Evolutionary conservation across 441 rosid genomes (phyloP).

Genomic region (Codiaeum variegatum): DNA sequence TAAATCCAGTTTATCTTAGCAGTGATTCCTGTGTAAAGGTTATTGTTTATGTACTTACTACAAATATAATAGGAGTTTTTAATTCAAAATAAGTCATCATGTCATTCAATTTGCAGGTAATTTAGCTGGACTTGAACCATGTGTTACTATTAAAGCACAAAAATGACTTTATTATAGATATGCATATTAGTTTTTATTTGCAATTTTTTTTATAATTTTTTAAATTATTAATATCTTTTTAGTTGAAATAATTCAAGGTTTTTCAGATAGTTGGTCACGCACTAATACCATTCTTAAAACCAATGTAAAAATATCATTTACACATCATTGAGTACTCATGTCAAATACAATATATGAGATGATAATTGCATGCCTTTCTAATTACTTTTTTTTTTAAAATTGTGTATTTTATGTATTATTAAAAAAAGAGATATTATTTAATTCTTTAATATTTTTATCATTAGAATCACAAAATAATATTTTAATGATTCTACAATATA

Average conservation of each 20-base stretch:
- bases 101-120: slow-evolving; percentile 26
- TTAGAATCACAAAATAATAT: too few species aligned
- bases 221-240: too few species aligned
- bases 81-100: too few species aligned
- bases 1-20: slow-evolving; percentile 27
- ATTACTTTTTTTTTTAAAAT: too few species aligned
- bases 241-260: slow-evolving; percentile 16
- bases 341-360: slow-evolving; percentile 9
- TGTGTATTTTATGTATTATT: too few species aligned
- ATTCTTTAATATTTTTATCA: too few species aligned
- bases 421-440: too few species aligned
- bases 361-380: not conserved
- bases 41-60: slow-evolving; percentile 26
- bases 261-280: slow-evolving; percentile 26
- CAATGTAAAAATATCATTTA: slow-evolving; percentile 16
- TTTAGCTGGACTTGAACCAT: slow-evolving; percentile 20
- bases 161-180: not conserved
- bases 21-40: slow-evolving; percentile 38
- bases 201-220: not conserved
- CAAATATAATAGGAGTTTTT: slow-evolving; percentile 22
- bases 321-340: slow-evolving; percentile 1
- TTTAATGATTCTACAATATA: not conserved
- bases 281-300: slow-evolving; percentile 11
- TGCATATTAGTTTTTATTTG: too few species aligned
- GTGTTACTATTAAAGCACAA: slow-evolving; percentile 22